Percentiles rank a stretch among this genome's conserved stretches.
Conservation (phyloP, 2,329 filamentous ascomycete genomes). For the Paraphaeosphaeria minitans region DNA sequence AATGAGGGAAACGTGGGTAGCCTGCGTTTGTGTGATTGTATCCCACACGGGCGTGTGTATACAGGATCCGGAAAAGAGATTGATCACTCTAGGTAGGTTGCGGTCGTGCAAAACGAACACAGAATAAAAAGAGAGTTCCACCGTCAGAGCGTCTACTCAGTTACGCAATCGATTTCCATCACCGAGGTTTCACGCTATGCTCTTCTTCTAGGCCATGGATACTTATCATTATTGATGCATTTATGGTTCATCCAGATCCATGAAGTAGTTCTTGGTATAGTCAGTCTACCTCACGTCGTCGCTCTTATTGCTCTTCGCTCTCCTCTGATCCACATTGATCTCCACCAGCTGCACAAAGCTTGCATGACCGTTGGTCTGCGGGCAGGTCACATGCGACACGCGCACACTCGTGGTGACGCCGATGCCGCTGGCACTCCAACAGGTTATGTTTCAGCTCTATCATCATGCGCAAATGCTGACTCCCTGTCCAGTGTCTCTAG, state of each 20-base stretch:
- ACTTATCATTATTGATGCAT: neutral
- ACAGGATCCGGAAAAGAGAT: too few relatives aligned
- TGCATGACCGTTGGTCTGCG: neutral
- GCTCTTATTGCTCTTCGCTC: conserved; percentile 2
- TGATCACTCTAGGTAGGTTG: too few relatives aligned
- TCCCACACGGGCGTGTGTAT: too few relatives aligned
- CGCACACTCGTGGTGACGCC: conserved; percentile 7
- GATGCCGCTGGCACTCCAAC: conserved; percentile 4
- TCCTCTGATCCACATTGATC: conserved; percentile 6
- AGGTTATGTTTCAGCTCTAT: too few relatives aligned
- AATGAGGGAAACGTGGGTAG: too few relatives aligned
- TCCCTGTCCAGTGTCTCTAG: conserved; percentile 27
- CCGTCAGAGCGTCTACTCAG: too few relatives aligned
- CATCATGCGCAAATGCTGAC: neutral
- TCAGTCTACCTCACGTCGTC: neutral
- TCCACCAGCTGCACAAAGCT: conserved; percentile 13
- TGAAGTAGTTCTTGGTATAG: neutral
- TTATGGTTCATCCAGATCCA: neutral
- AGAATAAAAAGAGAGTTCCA: too few relatives aligned
- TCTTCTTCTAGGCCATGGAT: neutral
- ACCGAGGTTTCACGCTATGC: too few relatives aligned
- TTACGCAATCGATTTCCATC: too few relatives aligned
- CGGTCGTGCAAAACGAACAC: too few relatives aligned
- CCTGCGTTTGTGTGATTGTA: too few relatives aligned
- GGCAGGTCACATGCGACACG: conserved; percentile 2